phyloP scores from a whole-genome alignment of 1,139 yeast genomes.

The Pichia sp. region DNA sequence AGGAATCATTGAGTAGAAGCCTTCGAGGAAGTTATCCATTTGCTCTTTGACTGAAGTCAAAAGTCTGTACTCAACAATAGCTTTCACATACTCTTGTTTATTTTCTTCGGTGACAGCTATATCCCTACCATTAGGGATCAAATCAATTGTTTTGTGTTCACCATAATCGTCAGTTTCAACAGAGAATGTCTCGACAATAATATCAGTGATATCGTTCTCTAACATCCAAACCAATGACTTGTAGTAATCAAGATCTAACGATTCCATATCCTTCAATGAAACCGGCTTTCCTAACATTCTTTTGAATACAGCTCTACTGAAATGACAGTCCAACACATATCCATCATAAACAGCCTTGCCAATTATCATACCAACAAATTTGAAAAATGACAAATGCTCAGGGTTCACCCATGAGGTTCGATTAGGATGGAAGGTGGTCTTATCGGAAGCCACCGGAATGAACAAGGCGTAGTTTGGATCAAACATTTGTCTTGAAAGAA shows the following conservation, averaged over 20 bases:
- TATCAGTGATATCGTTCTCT: slow-evolving; percentile 93
- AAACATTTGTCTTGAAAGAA: slow-evolving; percentile 89
- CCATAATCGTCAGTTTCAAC: slow-evolving; percentile 95
- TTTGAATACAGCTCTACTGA: slow-evolving; percentile 92
- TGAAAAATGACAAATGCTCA: slow-evolving; percentile 86
- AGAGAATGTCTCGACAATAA: slow-evolving; percentile 92
- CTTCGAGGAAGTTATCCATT: slow-evolving; percentile 76
- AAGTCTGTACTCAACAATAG: slow-evolving; percentile 81
- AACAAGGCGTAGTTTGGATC: slow-evolving; percentile 94
- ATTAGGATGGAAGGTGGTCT: slow-evolving; percentile 93
- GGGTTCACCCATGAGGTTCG: slow-evolving; percentile 91
- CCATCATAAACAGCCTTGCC: slow-evolving; percentile 93
- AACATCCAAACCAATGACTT: slow-evolving; percentile 94
- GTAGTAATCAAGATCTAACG: slow-evolving; percentile 86
- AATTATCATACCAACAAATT: slow-evolving; percentile 88
- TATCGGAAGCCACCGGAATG: slow-evolving; percentile 87
- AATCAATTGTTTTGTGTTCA: slow-evolving; percentile 53
- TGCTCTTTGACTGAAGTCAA: slow-evolving; percentile 84
- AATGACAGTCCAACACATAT: slow-evolving; percentile 88
- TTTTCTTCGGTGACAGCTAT: slow-evolving; percentile 87
- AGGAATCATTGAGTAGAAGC: slow-evolving; percentile 92
- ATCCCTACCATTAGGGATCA: slow-evolving; percentile 77
- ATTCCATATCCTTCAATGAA: slow-evolving; percentile 90
- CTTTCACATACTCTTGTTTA: slow-evolving; percentile 82
- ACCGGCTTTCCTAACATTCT: slow-evolving; percentile 76